Evolutionary conservation across 2,329 filamentous ascomycete species (phyloP).

Genomic region (Fusarium sp.): DNA sequence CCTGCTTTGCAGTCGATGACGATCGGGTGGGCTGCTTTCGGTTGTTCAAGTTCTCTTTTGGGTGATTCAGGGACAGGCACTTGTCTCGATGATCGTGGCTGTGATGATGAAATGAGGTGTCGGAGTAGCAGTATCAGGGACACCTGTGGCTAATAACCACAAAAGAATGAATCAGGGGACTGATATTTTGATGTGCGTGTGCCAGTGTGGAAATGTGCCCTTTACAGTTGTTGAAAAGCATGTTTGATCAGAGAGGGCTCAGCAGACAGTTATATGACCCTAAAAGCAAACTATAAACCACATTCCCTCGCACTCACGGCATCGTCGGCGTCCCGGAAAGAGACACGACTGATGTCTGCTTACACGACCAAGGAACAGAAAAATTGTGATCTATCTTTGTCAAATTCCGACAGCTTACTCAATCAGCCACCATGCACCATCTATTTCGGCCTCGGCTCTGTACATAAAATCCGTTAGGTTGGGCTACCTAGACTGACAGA

Average conservation of each 20-base stretch:
- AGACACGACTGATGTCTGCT: slow-evolving; percentile 15
- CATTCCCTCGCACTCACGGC: slow-evolving; percentile 7
- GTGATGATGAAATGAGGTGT: slow-evolving; percentile 3
- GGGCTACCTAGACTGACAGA: slow-evolving; percentile 21
- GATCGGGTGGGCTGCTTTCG: slow-evolving; percentile 38
- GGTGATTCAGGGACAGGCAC: slow-evolving; percentile 10
- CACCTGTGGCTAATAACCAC: slow-evolving; percentile 8
- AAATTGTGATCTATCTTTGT: slow-evolving; percentile 7
- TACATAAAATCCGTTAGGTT: slow-evolving; percentile 21
- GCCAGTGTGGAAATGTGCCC: not conserved
- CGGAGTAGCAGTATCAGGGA: slow-evolving; percentile 8
- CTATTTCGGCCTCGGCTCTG: slow-evolving; percentile 31
- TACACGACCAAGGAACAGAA: slow-evolving; percentile 13
- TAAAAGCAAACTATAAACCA: not conserved
- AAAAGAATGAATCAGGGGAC: not conserved
- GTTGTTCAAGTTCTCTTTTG: slow-evolving; percentile 16
- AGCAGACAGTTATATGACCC: slow-evolving; percentile 24
- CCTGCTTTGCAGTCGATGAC: slow-evolving; percentile 33
- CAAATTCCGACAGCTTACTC: slow-evolving; percentile 33
- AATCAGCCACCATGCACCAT: slow-evolving; percentile 16
- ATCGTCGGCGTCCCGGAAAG: slow-evolving; percentile 18
- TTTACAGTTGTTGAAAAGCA: not conserved
- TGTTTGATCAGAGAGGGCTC: slow-evolving; percentile 1
- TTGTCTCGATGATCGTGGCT: slow-evolving; percentile 30
- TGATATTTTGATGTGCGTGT: not conserved